Conservation (phyloP, 2,329 filamentous ascomycete species). For the Fusarium lateritium region DNA sequence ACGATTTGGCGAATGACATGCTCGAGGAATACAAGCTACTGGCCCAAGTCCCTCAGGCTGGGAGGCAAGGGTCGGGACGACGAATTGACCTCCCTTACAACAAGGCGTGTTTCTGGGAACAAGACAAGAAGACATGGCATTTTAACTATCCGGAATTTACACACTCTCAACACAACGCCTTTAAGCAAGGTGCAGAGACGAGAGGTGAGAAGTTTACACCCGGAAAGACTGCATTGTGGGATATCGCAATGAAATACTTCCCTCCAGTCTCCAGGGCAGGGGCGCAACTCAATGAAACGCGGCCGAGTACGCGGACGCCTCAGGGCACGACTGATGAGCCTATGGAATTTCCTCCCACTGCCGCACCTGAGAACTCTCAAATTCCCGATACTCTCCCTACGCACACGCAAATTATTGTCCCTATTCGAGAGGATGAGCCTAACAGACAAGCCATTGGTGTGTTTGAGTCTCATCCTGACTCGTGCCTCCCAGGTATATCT, state of each 20-base stretch:
- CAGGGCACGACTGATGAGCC: slow-evolving; percentile 47
- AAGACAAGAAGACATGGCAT: slow-evolving; percentile 70
- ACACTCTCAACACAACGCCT: slow-evolving; percentile 70
- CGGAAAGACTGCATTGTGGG: slow-evolving; percentile 67
- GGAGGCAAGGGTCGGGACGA: slow-evolving; percentile 65
- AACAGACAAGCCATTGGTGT: slow-evolving; percentile 70
- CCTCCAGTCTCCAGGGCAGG: slow-evolving; percentile 58
- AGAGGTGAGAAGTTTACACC: slow-evolving; percentile 69
- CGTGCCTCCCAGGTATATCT: slow-evolving; percentile 73
- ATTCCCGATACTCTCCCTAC: slow-evolving; percentile 57
- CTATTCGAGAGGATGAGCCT: slow-evolving; percentile 51
- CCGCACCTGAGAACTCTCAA: slow-evolving; percentile 46
- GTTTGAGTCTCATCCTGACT: slow-evolving; percentile 76
- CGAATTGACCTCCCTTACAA: slow-evolving; percentile 71
- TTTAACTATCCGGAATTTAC: slow-evolving; percentile 76
- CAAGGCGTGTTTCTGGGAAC: slow-evolving; percentile 72
- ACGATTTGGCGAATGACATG: slow-evolving; percentile 53
- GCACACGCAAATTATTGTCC: slow-evolving; percentile 56
- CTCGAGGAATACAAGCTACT: slow-evolving; percentile 64
- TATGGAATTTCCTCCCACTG: slow-evolving; percentile 53
- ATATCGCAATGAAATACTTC: slow-evolving; percentile 71
- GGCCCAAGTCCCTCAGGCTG: slow-evolving; percentile 65
- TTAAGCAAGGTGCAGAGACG: slow-evolving; percentile 65
- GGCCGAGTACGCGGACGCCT: slow-evolving; percentile 28
- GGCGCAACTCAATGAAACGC: slow-evolving; percentile 23